Base-by-base conservation (phyloP, 176 grass and related monocot species). In the Avena eriantha region DNA sequence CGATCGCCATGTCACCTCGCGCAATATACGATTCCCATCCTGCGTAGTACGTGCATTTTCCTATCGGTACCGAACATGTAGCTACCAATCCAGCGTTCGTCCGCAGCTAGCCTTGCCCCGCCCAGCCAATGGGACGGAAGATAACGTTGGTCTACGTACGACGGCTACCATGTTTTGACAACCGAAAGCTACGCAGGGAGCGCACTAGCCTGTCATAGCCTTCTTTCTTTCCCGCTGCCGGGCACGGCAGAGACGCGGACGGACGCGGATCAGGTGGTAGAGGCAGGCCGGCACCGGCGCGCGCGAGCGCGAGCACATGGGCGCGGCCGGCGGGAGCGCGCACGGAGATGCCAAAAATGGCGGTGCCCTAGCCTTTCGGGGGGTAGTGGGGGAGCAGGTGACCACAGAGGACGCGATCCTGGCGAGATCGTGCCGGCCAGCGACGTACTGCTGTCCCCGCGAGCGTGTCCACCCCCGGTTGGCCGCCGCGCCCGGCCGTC, bases 311-410 rank as follows among this genome's bases (percentile, higher is more conserved):
- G 73, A 11, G 87, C 82, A 85, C 87, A 89, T 85, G 87, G 83
- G 31, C 56, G 75, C 61, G 74, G 7, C 72, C 72, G 73, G 73
- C 18, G 49, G 1, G 73, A 7, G 87, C 82, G 50, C 49, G 26
- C 48, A 58, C 50, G 83, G 59, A 78, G 77, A 68, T 87, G 75
- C 85, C 89, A 84, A 80, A 90, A 90, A 90, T 87, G 89, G 89
- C 55, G 80, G 57, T 79, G 80, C 54, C n/a, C n/a, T 82, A 34
- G 84, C 53, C 84, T 90, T 87, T 90, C 2, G 77, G 18, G 23
- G 5, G 41, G 22, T 47, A 46, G 88, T 78, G 84, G 55, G 51
- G 7, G 83, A 31, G 83, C 29, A 26, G 67, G 73, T 22, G 86
- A n/a, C 60, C 72, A 7, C 81, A 53, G 14, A 73, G 50, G 50